Base-by-base conservation (phyloP, 345 rosid species). In the Populus nigra region DNA sequence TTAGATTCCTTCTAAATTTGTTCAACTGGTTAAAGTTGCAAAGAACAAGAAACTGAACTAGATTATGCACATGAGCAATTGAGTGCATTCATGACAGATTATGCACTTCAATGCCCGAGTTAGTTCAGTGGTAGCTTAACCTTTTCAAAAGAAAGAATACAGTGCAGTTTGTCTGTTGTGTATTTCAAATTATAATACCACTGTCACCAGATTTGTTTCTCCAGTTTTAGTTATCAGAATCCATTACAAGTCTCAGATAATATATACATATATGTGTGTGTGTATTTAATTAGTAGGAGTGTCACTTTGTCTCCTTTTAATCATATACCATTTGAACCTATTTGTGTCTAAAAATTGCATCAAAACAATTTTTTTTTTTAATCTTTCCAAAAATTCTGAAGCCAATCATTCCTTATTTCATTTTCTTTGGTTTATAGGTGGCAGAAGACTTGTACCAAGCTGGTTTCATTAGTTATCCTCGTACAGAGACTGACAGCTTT, bases 391-490 rank as follows among this genome's bases (percentile, higher is more conserved):
- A 47, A 47, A 12, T 15, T n/a, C 13, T 83, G 12, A 55, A 55
- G 55, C 45, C 27, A 69, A 59, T 73, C 15, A 57, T 33, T 77
- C 66, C 13, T 57, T 36, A 39, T 67, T 45, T 59, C 76, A 35
- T 65, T 45, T 78, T 79, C 77, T 29, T 55, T 73, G 80, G 77
- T 84, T 81, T 80, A 41, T 83, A 93, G 99, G 99, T 93, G 84
- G 98, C 99, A 35, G 99, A 96, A 86, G 98, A 93, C 72, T 88
- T 96, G 70, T 96, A 96, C 80, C 97, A 93, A 88, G 85, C 99
- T 82, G 98, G 99, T 83, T 91, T 91, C 84, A 92, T 93, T 70
- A 93, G 99, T 87, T 96, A 96, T 89, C 99, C 99, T 74, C 98
- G 99, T 78, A 96, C 99, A 36, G 99, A 96, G 88, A 96, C 97